These are phyloP conservation scores for Suillus ampliporus DNA, from an alignment of 768 basidiomycete species.

Conservation along the genomic window DNA sequence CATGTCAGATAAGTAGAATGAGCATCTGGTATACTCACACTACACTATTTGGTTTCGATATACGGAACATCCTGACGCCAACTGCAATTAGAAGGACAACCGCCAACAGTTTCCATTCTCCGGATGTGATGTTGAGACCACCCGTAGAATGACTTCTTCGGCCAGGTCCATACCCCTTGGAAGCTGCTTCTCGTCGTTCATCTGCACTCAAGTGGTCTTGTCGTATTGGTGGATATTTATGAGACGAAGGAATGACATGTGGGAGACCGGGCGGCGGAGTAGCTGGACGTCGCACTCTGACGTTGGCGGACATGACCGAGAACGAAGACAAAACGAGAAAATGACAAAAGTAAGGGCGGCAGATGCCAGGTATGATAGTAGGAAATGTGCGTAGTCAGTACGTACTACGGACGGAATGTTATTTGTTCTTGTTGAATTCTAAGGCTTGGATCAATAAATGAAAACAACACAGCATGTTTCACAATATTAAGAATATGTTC, in stretches of 20 bases:
- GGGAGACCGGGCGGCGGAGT: constrained; percentile 63
- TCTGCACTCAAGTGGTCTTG: constrained; percentile 79
- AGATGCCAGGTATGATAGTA: background rate
- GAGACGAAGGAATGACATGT: constrained; percentile 39
- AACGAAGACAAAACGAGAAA: constrained; percentile 12
- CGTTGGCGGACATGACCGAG: constrained; percentile 47
- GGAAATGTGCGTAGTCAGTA: background rate
- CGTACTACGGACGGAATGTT: background rate
- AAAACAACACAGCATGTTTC: constrained; percentile 4
- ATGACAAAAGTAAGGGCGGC: background rate
- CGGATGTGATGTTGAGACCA: constrained; percentile 66
- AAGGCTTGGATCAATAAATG: background rate
- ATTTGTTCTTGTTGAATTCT: constrained; percentile 14
- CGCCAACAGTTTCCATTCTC: constrained; percentile 79
- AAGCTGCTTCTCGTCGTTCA: constrained; percentile 68
- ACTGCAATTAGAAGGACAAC: constrained; percentile 70
- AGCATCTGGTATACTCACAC: constrained; percentile 64
- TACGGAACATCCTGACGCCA: constrained; percentile 83
- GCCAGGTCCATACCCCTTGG: constrained; percentile 64
- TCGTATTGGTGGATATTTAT: constrained; percentile 66
- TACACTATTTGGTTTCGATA: constrained; percentile 88
- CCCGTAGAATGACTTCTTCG: constrained; percentile 56
- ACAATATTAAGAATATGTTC: too few species aligned
- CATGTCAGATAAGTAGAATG: background rate
- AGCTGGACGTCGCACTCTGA: constrained; percentile 71